A percentile compares a stretch with the other conserved stretches of the same genome.
phyloP scores from a whole-genome alignment of 257 asterid genomes.

The Pogostemon cablin region DNA sequence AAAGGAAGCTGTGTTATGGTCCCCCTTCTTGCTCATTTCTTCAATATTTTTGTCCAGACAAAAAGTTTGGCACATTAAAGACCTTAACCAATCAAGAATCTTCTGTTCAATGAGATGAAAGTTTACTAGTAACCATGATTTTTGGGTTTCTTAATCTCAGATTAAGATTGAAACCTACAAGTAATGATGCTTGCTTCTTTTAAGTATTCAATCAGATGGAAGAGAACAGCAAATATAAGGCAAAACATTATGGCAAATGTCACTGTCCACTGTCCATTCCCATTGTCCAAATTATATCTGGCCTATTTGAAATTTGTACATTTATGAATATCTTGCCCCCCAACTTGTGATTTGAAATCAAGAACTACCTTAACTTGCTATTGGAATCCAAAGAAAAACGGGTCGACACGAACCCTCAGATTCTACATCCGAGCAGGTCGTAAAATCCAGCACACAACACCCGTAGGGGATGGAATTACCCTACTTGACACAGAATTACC shows the following conservation, averaged over 20 bases:
- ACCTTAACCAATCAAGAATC: constrained; percentile 13
- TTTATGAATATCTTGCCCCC: constrained; percentile 13
- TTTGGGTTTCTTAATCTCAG: not conserved
- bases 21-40: constrained; percentile 13
- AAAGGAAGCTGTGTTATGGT: constrained; percentile 17
- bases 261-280: constrained; percentile 18
- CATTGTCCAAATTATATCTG: constrained; percentile 16
- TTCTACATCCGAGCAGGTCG: not conserved
- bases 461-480: no score
- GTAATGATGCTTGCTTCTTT: not conserved
- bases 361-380: not conserved
- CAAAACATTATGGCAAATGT: constrained; percentile 26
- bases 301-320: constrained; percentile 19
- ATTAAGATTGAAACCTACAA: constrained; percentile 1
- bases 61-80: not conserved
- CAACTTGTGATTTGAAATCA: constrained; percentile 32
- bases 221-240: not conserved
- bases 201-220: not conserved
- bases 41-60: constrained; percentile 10
- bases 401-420: not conserved
- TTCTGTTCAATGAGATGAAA: not conserved
- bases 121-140: not conserved
- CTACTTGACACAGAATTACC: no score
- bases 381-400: constrained; percentile 29
- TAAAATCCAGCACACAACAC: no score